These are phyloP conservation scores for Neoscytalidium dimidiatum DNA, from an alignment of 2,329 filamentous ascomycete species.

Conservation along the genomic window DNA sequence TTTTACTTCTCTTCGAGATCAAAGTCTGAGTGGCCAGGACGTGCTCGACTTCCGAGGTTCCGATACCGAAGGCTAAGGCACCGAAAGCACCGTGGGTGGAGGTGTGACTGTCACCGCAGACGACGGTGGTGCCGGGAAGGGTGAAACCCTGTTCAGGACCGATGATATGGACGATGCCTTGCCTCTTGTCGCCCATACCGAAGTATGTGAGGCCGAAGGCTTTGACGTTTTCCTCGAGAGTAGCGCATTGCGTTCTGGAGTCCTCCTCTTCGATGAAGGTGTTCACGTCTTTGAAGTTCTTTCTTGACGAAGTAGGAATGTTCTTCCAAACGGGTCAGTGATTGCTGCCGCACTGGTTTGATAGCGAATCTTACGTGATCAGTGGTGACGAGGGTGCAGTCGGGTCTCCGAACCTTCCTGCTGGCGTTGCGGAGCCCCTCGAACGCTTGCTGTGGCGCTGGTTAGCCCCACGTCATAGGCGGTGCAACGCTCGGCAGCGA, in stretches of 20 bases:
- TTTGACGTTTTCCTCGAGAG: conserved; percentile 95
- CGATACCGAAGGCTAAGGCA: conserved; percentile 92
- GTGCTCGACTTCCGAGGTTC: conserved; percentile 97
- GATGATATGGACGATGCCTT: conserved; percentile 98
- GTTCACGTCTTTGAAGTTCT: conserved; percentile 89
- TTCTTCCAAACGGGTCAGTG: conserved; percentile 61
- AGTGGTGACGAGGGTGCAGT: conserved; percentile 94
- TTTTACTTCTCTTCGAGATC: conserved; percentile 93
- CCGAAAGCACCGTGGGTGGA: conserved; percentile 98
- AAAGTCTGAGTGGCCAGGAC: conserved; percentile 95
- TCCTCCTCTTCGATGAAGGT: conserved; percentile 95
- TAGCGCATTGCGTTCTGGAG: conserved; percentile 89
- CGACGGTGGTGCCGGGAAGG: conserved; percentile 91
- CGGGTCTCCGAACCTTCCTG: conserved; percentile 84
- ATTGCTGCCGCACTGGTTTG: too few species aligned
- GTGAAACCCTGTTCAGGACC: conserved; percentile 99
- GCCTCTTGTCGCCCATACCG: conserved; percentile 90
- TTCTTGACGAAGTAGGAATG: conserved; percentile 86
- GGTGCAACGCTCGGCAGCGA: background rate
- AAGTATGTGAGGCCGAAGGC: conserved; percentile 97
- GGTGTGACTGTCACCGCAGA: conserved; percentile 97
- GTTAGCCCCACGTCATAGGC: conserved; percentile 5
- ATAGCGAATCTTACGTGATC: conserved; percentile 75
- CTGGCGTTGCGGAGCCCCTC: conserved; percentile 90
- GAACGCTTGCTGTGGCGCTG: conserved; percentile 76